Conservation (phyloP, 73 alveolate species). For the Paramecium primaurelia region DNA sequence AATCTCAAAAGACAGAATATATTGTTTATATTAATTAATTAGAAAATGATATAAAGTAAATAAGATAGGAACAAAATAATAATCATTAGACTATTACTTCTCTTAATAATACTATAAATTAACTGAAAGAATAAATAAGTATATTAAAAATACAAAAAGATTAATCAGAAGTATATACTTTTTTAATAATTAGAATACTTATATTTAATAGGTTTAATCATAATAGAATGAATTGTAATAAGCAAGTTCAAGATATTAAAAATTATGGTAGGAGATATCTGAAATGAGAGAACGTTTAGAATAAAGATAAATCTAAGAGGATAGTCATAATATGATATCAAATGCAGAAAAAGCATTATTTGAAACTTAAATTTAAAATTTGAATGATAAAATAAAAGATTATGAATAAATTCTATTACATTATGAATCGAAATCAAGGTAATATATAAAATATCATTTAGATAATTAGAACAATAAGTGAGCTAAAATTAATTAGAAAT, state of each 20-base stretch:
- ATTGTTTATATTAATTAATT: not conserved
- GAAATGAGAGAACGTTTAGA: constrained; percentile 30
- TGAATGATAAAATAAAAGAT: not conserved
- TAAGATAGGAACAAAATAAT: not conserved
- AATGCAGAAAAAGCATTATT: not conserved
- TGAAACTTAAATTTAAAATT: constrained; percentile 1
- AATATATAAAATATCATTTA: not conserved
- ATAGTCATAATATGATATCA: not conserved
- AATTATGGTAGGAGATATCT: not conserved
- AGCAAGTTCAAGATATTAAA: not conserved
- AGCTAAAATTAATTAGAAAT: not conserved
- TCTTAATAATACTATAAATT: not conserved
- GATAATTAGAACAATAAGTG: not conserved
- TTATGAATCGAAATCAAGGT: constrained; percentile 15
- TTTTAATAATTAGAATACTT: not conserved
- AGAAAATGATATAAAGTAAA: not conserved
- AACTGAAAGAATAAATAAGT: not conserved
- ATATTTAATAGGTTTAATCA: not conserved
- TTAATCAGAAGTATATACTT: not conserved
- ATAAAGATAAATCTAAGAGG: not conserved
- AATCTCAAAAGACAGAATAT: not conserved
- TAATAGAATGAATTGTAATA: not conserved
- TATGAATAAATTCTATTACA: not conserved
- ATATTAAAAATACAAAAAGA: not conserved
- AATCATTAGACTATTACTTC: not conserved